These are phyloP conservation scores for Raphanus raphanistrum DNA, from an alignment of 345 rosid genomes.

Conservation along the genomic window DNA sequence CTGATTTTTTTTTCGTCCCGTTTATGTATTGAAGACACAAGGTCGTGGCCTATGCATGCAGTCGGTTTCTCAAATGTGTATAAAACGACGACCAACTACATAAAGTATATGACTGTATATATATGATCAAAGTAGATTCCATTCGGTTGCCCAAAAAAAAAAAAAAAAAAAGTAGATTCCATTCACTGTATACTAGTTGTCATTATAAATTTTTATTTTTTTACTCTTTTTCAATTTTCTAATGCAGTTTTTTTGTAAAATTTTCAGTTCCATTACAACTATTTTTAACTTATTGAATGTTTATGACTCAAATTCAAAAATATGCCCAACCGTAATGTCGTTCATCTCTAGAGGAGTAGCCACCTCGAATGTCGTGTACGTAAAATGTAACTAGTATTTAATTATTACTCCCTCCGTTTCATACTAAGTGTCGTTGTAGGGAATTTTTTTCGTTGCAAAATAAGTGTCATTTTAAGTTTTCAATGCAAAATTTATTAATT, in stretches of 20 bases:
- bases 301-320: not conserved
- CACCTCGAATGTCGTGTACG: slow-evolving; percentile 27
- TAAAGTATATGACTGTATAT: not conserved
- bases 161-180: not conserved
- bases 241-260: not conserved
- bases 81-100: not conserved
- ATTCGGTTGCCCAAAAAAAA: too few species aligned
- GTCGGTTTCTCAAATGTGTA: slow-evolving; percentile 2
- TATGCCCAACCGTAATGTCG: not conserved
- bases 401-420: too few species aligned
- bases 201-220: not conserved
- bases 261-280: not conserved
- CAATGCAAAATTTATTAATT: too few species aligned
- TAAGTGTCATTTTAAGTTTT: too few species aligned
- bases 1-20: not conserved
- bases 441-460: too few species aligned
- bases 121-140: not conserved
- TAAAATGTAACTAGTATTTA: not conserved
- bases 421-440: too few species aligned
- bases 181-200: not conserved
- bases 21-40: slow-evolving; percentile 1
- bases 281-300: not conserved
- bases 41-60: slow-evolving; percentile 13
- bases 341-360: not conserved
- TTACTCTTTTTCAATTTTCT: not conserved